Percentiles rank a stretch among this genome's conserved stretches.
Conservation (phyloP, 2,329 filamentous ascomycete genomes). For the Fusarium sp. region DNA sequence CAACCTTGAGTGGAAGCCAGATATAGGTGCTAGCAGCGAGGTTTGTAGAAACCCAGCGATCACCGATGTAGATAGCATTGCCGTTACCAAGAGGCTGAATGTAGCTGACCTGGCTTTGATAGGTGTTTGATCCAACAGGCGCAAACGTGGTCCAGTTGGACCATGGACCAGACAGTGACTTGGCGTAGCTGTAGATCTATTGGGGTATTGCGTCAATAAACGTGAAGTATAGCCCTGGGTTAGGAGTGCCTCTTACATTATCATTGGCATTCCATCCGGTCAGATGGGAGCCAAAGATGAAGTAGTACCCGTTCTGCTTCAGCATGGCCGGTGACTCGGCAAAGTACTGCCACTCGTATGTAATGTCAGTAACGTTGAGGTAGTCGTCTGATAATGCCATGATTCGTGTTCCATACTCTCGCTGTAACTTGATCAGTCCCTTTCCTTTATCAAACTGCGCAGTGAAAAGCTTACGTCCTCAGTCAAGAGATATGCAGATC, state of each 20-base stretch:
- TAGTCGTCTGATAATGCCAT: conserved; percentile 66
- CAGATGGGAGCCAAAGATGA: conserved; percentile 69
- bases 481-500: conserved; percentile 67
- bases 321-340: conserved; percentile 71
- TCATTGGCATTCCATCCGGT: conserved; percentile 71
- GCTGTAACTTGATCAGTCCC: conserved; percentile 46
- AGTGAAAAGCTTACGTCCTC: conserved; percentile 61
- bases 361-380: conserved; percentile 57
- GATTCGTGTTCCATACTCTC: conserved; percentile 66
- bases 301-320: conserved; percentile 69
- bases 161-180: conserved; percentile 68
- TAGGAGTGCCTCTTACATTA: conserved; percentile 53
- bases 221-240: fast-evolving
- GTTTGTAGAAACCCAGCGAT: conserved; percentile 71
- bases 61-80: conserved; percentile 69
- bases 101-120: conserved; percentile 68
- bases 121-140: conserved; percentile 64
- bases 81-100: conserved; percentile 57
- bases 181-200: conserved; percentile 64
- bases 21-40: conserved; percentile 70
- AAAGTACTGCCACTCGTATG: conserved; percentile 62
- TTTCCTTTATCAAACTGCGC: fast-evolving
- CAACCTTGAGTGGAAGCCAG: conserved; percentile 68
- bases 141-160: conserved; percentile 68
- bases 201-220: background rate